Evolutionary conservation across 805 yeast genomes (phyloP), one percentile per base, ranked within the genome.

Genomic region (Saturnispora halmiae): DNA sequence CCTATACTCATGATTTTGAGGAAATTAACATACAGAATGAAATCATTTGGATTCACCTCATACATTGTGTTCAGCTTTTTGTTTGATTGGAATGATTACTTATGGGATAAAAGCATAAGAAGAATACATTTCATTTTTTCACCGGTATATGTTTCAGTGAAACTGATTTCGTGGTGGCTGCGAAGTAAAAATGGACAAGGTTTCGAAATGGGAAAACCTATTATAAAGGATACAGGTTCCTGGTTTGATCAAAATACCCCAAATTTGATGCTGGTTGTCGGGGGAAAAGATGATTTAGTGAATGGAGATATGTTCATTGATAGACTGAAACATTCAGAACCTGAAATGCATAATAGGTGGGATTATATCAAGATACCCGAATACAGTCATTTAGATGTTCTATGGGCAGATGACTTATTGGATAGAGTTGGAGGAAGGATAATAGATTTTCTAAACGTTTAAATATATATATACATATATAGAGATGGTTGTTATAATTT

Each of bases 131-230:
- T 90, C 47, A 60, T 88, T 5, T 88, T 86, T 56, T 81, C 94
- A 3, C 95, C 95, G 0, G 84, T 82, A 4, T 82, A 75, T 56
- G 81, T 88, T 13, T 79, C 94, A 20, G 70, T 86, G 1, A 75
- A 77, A 48, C 65, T 84, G 43, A 87, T 90, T 95, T 70, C 75
- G 34, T 92, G 97, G 96, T 90, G 97, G 97, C 64, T 87, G 16
- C 50, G 55, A 33, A 76, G 77, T 32, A 54, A 56, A 7, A 62
- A 59, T 42, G 67, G 81, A 48, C 61, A 75, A 60, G 60, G 57
- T 1, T 72, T 72, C 33, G 60, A 70, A 6, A 42, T 25, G 34
- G 56, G 57, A 4, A 65, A 75, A 39, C 60, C 75, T 27, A 67
- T 77, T 47, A 69, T 82, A 51, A 71, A 78, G 10, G 69, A 66